Evolutionary conservation across 2,329 filamentous ascomycete genomes (phyloP), one percentile per base, ranked within the genome.

Genomic region (Pseudocercospora crystallina): DNA sequence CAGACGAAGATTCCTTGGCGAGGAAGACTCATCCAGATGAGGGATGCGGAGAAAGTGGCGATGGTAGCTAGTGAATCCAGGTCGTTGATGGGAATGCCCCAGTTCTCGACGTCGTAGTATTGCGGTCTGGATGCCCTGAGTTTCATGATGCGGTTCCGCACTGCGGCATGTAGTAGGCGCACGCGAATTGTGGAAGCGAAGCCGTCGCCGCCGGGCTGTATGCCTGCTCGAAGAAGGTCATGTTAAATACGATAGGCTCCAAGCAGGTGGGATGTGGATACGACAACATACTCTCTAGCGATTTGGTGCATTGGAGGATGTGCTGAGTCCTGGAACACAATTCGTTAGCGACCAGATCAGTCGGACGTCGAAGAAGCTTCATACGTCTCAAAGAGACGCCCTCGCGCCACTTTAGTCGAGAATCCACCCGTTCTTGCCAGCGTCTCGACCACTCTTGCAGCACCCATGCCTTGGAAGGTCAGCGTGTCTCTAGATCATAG

Each of bases 371-470:
- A 26, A 26, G 20, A 26, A 7, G 20, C 20, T 26, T 7, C 20
- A 26, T 26, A 26, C 20, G 88, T 91, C 68, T 91, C 86, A 44
- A 85, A 80, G 3, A 87, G 69, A 42, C 88, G 76, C 12, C 82
- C 79, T 51, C 81, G 78, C 4, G 86, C 85, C 3, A 87, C 82
- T 56, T 82, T 81, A 1, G 80, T 78, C 10, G 80, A 80, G 66
- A 91, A 92, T 0, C 87, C 87, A 10, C 87, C 87, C 0, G 88
- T 91, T 14, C 86, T 76, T 2, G 84, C 78, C 9, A 92, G 75
- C 0, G 86, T 89, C 66, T 91, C 86, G 8, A 88, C 86, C 0
- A 90, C 82, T 31, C 87, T 76, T 7, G 79, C 80, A n/a, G 85
- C 83, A 3, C 83, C 86, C 84, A 88, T 86, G 2, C 85, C 85